These are phyloP conservation scores for Fusarium torulosum DNA, from an alignment of 2,329 filamentous ascomycete species.

Conservation along the genomic window DNA sequence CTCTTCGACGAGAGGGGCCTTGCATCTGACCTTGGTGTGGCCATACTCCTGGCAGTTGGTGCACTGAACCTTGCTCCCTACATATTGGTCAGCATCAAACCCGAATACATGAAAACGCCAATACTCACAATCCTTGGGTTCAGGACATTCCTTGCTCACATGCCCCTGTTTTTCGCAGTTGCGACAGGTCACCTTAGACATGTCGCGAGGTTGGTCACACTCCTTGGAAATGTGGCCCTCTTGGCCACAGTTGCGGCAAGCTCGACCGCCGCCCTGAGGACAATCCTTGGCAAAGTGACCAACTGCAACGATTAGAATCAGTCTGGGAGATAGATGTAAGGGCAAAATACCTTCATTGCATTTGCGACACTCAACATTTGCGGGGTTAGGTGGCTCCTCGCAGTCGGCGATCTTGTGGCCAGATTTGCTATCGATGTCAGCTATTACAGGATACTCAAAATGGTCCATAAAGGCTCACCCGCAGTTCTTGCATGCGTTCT, in stretches of 20 bases:
- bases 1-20: slow-evolving; percentile 47
- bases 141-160: slow-evolving; percentile 71
- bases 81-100: slow-evolving; percentile 31
- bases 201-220: slow-evolving; percentile 61
- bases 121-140: slow-evolving; percentile 61
- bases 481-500: slow-evolving; percentile 77
- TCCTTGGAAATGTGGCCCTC: slow-evolving; percentile 69
- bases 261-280: slow-evolving; percentile 68
- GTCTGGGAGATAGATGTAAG: neutral
- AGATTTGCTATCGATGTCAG: slow-evolving; percentile 55
- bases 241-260: slow-evolving; percentile 72
- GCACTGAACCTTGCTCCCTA: slow-evolving; percentile 58
- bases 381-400: slow-evolving; percentile 71
- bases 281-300: slow-evolving; percentile 75
- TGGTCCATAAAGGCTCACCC: slow-evolving; percentile 54
- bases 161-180: slow-evolving; percentile 72
- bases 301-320: slow-evolving; percentile 52
- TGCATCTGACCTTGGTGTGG: slow-evolving; percentile 57
- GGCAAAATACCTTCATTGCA: slow-evolving; percentile 68
- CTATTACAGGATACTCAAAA: slow-evolving; percentile 4
- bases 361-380: slow-evolving; percentile 74
- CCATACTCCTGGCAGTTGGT: slow-evolving; percentile 55
- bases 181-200: slow-evolving; percentile 67
- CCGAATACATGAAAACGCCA: neutral
- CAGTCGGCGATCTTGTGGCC: slow-evolving; percentile 66